Conservation (phyloP, 768 basidiomycete species). For the Leccinellum luteum region DNA sequence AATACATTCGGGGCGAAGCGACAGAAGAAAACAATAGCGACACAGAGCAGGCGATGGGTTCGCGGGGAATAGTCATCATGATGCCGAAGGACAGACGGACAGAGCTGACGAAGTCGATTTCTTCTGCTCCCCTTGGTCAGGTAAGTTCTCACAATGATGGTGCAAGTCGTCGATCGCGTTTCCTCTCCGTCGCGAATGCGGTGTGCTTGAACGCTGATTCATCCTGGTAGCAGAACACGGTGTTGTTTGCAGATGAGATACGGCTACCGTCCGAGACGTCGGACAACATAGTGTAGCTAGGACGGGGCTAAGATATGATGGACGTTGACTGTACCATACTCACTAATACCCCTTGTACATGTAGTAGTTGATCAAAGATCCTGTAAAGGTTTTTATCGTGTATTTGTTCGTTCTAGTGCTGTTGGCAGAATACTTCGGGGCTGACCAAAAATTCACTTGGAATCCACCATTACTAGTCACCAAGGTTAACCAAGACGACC, state of each 20-base stretch:
- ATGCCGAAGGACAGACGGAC: background rate
- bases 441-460: too few relatives aligned
- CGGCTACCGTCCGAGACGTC: background rate
- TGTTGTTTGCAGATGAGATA: background rate
- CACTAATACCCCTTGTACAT: background rate
- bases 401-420: too few relatives aligned
- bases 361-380: background rate
- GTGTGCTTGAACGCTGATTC: background rate
- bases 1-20: conserved; percentile 1
- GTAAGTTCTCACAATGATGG: background rate
- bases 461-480: too few relatives aligned
- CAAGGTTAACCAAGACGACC: too few relatives aligned
- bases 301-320: background rate
- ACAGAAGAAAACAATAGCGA: background rate
- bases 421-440: too few relatives aligned
- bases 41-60: background rate
- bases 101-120: background rate
- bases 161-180: background rate
- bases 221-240: background rate
- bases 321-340: background rate
- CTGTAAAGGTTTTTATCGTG: too few relatives aligned
- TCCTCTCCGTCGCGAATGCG: background rate
- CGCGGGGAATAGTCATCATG: background rate
- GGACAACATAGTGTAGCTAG: background rate
- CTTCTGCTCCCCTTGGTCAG: background rate